Conservation (phyloP, 202 grass and related monocot species). For the Elaeis oleifera region DNA sequence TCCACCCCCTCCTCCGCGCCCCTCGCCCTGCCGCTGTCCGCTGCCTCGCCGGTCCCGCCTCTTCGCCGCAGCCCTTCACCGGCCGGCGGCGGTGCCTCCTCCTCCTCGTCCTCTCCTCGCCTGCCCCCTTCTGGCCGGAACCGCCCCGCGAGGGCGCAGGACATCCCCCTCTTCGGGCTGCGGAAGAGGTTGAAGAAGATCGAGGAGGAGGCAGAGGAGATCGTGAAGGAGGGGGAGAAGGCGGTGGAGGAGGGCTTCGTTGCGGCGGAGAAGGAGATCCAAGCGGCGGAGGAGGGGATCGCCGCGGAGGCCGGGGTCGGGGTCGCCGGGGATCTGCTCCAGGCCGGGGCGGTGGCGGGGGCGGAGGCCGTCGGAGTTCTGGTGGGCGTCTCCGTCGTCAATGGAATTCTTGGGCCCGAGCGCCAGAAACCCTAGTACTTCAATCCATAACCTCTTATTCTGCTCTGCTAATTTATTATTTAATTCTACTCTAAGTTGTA, state of each 20-base stretch:
- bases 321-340: conserved; percentile 53
- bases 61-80: conserved; percentile 11
- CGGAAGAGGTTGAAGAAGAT: conserved; percentile 69
- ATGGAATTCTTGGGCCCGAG: conserved; percentile 68
- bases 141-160: conserved; percentile 30
- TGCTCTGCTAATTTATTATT: too few species aligned
- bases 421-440: conserved; percentile 12
- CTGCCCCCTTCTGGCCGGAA: conserved; percentile 16
- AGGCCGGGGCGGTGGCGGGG: conserved; percentile 69
- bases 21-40: background rate
- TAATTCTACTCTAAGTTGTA: too few species aligned
- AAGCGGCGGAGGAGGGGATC: conserved; percentile 37
- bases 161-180: conserved; percentile 79
- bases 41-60: background rate
- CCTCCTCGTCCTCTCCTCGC: conserved; percentile 52
- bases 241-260: conserved; percentile 26
- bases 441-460: too few species aligned
- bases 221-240: conserved; percentile 29
- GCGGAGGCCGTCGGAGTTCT: conserved; percentile 74
- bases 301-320: conserved; percentile 25
- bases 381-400: conserved; percentile 67
- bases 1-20: conserved; percentile 15
- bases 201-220: conserved; percentile 41
- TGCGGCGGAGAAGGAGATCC: conserved; percentile 29
- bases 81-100: conserved; percentile 46